Evolutionary conservation across 2,329 filamentous ascomycete species (phyloP), one percentile per base, ranked within the genome.

Genomic region (Neonectria ditissima): DNA sequence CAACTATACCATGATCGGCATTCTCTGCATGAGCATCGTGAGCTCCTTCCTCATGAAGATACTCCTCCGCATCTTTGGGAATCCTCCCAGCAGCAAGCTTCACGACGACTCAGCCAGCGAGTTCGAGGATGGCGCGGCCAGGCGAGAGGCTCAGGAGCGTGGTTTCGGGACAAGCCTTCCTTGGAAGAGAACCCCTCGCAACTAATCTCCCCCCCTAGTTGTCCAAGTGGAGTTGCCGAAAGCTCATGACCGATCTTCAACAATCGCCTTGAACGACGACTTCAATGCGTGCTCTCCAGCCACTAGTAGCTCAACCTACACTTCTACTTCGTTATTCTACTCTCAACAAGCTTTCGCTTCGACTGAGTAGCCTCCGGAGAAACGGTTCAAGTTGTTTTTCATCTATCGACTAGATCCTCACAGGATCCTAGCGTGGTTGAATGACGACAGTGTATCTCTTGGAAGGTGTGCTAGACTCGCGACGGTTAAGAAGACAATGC

Each of bases 1-100:
- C 80, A 97, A 97, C 78, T 81, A 94, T 69, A 88, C 91, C 70
- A 97, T 97, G 93, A 89, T 97, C 62, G 94, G 90, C 3, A 97
- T 97, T 59, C 80, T 97, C 20, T 88, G 87, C 66, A 81, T 89
- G 54, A 97, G 93, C 79, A 94, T 97, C 54, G 68, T 91, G 4
- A 91, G 90, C 71, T 91, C 91, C 45, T 80, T 89, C 22, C 74
- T 84, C 60, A 94, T 96, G 90, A 87, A 88, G 53, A 73, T 89
- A 18, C 78, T 93, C 61, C 79, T 97, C 43, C 89, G 74, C 75
- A 76, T 85, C 30, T 80, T 88, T 62, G 88, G 87, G 20, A 87
- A 87, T 69, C 74, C 82, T 41, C 83, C 83, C 1, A 84, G 80
- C 72, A 77, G 76, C 34, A 86, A 84, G 74, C 78, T 84, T 43